Evolutionary conservation across 441 rosid species (phyloP).

Genomic region (Populus hybrid): DNA sequence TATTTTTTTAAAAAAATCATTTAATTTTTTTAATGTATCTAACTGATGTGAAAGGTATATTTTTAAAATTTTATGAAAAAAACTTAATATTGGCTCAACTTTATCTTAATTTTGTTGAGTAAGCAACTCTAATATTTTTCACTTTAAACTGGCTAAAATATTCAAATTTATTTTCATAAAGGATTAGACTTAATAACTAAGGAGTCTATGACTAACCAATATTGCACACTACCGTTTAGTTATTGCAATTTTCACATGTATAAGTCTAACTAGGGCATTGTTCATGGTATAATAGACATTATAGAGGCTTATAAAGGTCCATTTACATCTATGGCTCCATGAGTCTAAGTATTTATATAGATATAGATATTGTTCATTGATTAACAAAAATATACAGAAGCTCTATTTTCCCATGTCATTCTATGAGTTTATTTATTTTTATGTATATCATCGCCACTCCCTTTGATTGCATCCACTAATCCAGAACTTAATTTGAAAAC

Average conservation of each 20-base stretch:
- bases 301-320: no score
- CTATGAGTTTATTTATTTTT: not conserved
- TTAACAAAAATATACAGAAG: not conserved
- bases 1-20: no score
- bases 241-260: not conserved
- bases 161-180: not conserved
- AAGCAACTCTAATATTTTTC: not conserved
- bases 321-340: not conserved
- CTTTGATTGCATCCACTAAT: not conserved
- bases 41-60: no score
- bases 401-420: not conserved
- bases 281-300: no score
- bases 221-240: not conserved
- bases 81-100: not conserved
- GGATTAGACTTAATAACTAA: not conserved
- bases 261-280: no score
- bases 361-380: not conserved
- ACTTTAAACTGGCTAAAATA: conserved; percentile 4
- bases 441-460: not conserved
- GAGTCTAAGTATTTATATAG: not conserved
- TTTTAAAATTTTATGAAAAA: not conserved
- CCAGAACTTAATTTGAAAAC: not conserved
- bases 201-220: not conserved
- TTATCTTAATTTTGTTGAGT: not conserved
- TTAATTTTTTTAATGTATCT: no score